These are phyloP conservation scores for Lachnellula willkommii DNA, from an alignment of 2,329 filamentous ascomycete species.

Conservation along the genomic window DNA sequence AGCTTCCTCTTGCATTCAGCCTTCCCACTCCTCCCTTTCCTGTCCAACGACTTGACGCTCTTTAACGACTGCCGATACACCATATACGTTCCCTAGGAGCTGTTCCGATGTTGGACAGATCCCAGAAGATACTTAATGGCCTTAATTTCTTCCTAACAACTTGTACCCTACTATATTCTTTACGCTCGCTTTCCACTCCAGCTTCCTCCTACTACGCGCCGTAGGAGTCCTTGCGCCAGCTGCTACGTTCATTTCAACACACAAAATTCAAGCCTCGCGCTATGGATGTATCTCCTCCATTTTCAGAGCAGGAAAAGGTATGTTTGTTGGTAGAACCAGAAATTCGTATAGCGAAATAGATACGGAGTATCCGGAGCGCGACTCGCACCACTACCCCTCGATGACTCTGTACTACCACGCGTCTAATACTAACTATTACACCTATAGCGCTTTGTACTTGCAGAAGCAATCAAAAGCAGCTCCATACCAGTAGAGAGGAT, in stretches of 20 bases:
- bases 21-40: constrained; percentile 11
- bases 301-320: constrained; percentile 31
- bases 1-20: constrained; percentile 10
- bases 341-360: background rate
- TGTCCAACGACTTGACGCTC: constrained; percentile 18
- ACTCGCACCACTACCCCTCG: constrained; percentile 14
- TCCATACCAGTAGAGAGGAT: constrained; percentile 40
- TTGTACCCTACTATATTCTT: constrained; percentile 5
- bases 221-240: constrained; percentile 9
- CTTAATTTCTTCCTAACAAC: constrained; percentile 19
- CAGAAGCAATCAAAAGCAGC: constrained; percentile 46
- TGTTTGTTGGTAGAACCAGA: constrained; percentile 18
- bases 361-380: background rate
- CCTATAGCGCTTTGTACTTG: constrained; percentile 39
- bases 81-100: constrained; percentile 12
- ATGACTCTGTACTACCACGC: constrained; percentile 11
- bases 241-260: constrained; percentile 3
- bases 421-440: constrained; percentile 21
- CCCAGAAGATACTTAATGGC: constrained; percentile 24
- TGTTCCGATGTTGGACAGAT: constrained; percentile 11
- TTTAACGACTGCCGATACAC: constrained; percentile 15
- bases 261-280: background rate
- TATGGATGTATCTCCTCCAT: constrained; percentile 24
- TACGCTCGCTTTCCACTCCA: constrained; percentile 13
- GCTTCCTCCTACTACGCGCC: constrained; percentile 8